Percentiles rank a stretch among this genome's conserved stretches.
Conservation (phyloP, 768 basidiomycete species). For the Phaeotremella skinneri region DNA sequence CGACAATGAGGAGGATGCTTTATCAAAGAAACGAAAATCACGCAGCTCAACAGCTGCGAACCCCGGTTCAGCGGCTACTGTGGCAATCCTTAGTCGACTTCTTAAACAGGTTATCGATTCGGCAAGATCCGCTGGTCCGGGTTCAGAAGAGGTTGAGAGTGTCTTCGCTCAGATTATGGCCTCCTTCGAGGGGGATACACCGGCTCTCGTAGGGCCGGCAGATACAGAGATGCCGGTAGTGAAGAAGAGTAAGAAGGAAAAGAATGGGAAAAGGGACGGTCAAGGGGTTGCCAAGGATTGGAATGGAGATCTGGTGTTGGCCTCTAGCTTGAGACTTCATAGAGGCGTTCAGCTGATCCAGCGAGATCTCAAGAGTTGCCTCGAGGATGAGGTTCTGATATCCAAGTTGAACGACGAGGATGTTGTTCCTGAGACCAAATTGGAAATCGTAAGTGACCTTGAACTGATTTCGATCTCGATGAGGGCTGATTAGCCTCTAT, state of each 20-base stretch:
- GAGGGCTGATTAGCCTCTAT: not conserved
- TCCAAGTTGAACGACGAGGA: not conserved
- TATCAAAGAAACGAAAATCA: not conserved
- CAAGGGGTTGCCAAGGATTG: not conserved
- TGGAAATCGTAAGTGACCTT: not conserved
- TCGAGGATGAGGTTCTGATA: not conserved
- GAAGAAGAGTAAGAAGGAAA: slow-evolving; percentile 2
- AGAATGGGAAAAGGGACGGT: not conserved
- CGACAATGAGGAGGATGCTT: not conserved
- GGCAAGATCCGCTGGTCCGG: not conserved
- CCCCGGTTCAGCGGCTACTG: not conserved
- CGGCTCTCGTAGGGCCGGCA: not conserved
- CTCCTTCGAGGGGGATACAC: not conserved
- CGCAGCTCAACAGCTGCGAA: not conserved
- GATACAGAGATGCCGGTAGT: not conserved
- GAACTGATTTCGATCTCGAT: not conserved
- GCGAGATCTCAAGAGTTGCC: not conserved
- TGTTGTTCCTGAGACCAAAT: not conserved
- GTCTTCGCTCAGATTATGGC: not conserved
- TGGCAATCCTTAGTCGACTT: not conserved
- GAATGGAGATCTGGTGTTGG: not conserved
- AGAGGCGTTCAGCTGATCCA: not conserved
- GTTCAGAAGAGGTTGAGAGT: not conserved
- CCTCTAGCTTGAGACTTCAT: not conserved
- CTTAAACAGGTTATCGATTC: not conserved